Conservation (phyloP, 805 yeast genomes). For the Candida glaebosa region DNA sequence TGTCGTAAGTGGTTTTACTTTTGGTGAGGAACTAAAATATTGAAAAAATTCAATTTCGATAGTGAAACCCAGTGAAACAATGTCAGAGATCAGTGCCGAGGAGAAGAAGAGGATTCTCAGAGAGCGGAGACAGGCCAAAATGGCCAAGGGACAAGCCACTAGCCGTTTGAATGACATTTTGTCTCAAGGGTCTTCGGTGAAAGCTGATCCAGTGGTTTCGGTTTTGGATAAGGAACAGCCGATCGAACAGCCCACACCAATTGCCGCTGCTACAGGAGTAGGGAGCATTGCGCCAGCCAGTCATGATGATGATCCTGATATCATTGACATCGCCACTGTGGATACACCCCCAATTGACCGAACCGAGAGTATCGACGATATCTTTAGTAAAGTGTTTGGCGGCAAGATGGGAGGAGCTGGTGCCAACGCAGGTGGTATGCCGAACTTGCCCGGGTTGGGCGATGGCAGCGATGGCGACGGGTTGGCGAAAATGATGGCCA, state of each 20-base stretch:
- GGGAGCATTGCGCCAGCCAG: constrained; percentile 10
- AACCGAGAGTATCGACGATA: constrained; percentile 29
- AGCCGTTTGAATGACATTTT: constrained; percentile 47
- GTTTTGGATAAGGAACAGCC: constrained; percentile 24
- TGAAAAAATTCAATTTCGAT: too few species aligned
- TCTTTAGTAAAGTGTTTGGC: constrained; percentile 30
- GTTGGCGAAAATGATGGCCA: constrained; percentile 9
- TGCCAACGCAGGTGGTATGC: constrained; percentile 3
- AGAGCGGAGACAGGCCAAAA: constrained; percentile 64
- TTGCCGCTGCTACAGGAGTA: constrained; percentile 3
- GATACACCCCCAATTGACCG: constrained; percentile 10
- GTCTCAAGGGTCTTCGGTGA: constrained; percentile 37
- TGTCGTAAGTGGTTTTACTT: too few species aligned
- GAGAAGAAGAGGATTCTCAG: constrained; percentile 57
- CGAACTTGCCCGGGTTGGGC: background rate
- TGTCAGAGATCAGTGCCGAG: constrained; percentile 39
- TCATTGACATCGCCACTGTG: constrained; percentile 31
- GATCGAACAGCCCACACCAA: constrained; percentile 2
- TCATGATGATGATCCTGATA: constrained; percentile 36
- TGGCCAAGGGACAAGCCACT: constrained; percentile 52
- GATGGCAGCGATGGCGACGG: constrained; percentile 26
- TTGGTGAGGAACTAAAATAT: too few species aligned
- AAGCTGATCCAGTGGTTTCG: constrained; percentile 27
- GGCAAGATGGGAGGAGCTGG: constrained; percentile 10
- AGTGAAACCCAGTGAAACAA: too few species aligned